A percentile compares a stretch with the other conserved stretches of the same genome.
Evolutionary conservation across 164 flowering plant genomes (phyloP).

Genomic region (Magnolia kwangsiensis): DNA sequence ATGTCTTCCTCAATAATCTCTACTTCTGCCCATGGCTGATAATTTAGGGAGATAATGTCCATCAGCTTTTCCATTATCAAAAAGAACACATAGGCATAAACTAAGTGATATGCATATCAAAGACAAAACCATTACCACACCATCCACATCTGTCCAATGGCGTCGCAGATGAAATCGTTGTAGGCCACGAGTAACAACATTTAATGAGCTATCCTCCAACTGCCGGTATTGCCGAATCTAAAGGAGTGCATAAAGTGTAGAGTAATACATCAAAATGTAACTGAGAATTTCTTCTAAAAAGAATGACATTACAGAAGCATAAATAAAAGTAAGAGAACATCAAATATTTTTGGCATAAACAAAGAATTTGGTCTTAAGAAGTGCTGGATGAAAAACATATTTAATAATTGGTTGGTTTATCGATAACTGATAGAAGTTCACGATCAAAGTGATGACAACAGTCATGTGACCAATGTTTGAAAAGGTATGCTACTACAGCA

Average conservation of each 20-base stretch:
- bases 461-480: no score
- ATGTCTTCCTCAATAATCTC: conserved; percentile 83
- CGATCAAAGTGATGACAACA: neutral
- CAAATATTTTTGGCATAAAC: neutral
- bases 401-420: neutral
- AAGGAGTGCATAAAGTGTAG: conserved; percentile 8
- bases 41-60: conserved; percentile 3
- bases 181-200: conserved; percentile 81
- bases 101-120: neutral
- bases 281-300: neutral
- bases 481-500: neutral
- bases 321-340: no score
- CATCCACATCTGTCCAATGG: conserved; percentile 74
- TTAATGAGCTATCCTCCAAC: conserved; percentile 80
- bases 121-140: conserved; percentile 48
- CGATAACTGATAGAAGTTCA: neutral
- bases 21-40: conserved; percentile 82
- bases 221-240: conserved; percentile 80
- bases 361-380: neutral
- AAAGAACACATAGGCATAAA: neutral
- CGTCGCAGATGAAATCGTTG: conserved; percentile 78
- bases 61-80: conserved; percentile 10
- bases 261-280: conserved; percentile 3
- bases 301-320: neutral
- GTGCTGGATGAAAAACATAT: neutral